Conservation (phyloP, 116 monocot genomes). For the Dioscorea cayenensis region DNA sequence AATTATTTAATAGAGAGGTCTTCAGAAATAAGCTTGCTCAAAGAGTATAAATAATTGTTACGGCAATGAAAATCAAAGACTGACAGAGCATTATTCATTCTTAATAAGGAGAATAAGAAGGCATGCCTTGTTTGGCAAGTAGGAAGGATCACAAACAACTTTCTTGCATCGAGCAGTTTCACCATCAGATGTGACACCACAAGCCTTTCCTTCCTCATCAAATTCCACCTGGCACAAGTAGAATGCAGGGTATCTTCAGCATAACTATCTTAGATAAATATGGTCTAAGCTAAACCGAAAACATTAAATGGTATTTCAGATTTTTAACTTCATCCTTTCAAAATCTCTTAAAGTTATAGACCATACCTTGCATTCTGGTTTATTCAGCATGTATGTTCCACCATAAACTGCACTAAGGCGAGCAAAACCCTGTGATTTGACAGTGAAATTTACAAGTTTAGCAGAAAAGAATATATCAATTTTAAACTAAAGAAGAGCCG, state of each 20-base stretch:
- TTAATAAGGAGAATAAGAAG: not conserved
- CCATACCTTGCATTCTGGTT: slow-evolving; percentile 86
- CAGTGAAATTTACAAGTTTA: not conserved
- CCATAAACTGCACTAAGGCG: slow-evolving; percentile 99
- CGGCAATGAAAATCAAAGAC: not conserved
- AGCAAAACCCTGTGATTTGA: slow-evolving; percentile 67
- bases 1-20: not conserved
- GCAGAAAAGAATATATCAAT: not conserved
- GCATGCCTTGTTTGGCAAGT: slow-evolving; percentile 73
- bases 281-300: not conserved
- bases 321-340: no score
- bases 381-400: slow-evolving; percentile 97
- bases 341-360: no score
- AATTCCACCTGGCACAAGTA: slow-evolving; percentile 61
- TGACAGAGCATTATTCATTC: not conserved
- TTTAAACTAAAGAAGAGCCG: not conserved
- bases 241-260: not conserved
- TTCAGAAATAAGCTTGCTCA: not conserved
- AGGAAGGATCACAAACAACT: slow-evolving; percentile 91
- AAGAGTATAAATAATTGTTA: not conserved
- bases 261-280: not conserved
- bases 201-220: slow-evolving; percentile 84
- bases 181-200: slow-evolving; percentile 94
- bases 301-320: not conserved
- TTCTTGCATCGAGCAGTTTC: slow-evolving; percentile 95